Evolutionary conservation across 1,139 yeast genomes (phyloP).

Genomic region (Candida tetrigidarum): DNA sequence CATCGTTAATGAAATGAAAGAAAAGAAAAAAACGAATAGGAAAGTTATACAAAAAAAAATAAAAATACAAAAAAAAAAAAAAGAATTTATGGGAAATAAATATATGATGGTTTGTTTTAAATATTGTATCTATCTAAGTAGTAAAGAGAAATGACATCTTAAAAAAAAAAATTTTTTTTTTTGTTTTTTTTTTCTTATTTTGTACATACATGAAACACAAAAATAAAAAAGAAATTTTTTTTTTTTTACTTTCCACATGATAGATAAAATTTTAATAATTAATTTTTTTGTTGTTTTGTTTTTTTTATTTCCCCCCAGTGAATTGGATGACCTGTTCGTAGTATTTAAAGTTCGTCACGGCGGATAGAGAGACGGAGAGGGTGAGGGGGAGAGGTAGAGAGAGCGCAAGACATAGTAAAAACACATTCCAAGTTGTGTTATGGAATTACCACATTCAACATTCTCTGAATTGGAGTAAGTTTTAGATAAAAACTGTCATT

Average conservation of each 20-base stretch:
- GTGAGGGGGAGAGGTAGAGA: too few species aligned
- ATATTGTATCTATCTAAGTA: too few species aligned
- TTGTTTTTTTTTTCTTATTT: neutral
- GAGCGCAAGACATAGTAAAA: too few species aligned
- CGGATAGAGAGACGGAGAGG: too few species aligned
- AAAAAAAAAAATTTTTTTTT: neutral
- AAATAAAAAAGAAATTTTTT: conserved; percentile 1
- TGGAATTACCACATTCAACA: too few species aligned
- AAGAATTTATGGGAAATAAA: neutral
- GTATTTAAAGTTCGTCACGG: too few species aligned
- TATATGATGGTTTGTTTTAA: neutral
- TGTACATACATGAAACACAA: neutral
- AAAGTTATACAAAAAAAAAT: neutral
- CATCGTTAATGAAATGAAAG: conserved; percentile 20
- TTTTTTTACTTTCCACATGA: neutral
- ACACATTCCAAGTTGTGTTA: too few species aligned
- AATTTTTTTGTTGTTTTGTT: too few species aligned
- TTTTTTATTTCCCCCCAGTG: too few species aligned
- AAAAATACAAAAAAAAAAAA: neutral
- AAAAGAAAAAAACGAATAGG: neutral
- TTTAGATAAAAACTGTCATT: neutral
- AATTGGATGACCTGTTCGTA: too few species aligned
- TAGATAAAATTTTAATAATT: too few species aligned
- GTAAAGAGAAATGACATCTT: conserved; percentile 2
- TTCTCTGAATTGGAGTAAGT: too few species aligned